phyloP scores from a whole-genome alignment of 495 filamentous ascomycete species.

The Aspergillus biplanus region DNA sequence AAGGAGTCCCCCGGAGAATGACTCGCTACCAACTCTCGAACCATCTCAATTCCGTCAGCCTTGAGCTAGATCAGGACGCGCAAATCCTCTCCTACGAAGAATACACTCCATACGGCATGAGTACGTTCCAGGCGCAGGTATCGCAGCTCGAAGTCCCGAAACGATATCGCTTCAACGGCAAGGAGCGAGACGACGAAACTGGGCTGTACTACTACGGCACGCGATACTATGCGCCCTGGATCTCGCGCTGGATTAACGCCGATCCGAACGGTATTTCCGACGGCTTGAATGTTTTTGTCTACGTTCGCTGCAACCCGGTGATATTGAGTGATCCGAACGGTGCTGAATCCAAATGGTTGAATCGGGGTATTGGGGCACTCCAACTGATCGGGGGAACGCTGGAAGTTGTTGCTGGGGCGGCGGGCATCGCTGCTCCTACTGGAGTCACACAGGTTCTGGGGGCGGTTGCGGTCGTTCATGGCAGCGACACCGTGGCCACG shows the following conservation, averaged over 20 bases:
- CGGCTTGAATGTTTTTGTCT: not conserved
- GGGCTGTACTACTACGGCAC: not conserved
- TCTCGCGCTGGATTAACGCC: not conserved
- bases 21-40: slow-evolving; percentile 1
- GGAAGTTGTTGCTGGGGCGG: not conserved
- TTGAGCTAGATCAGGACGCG: not conserved
- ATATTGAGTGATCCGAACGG: not conserved
- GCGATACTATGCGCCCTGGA: slow-evolving; percentile 1
- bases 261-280: not conserved
- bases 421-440: not conserved
- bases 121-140: not conserved
- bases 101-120: not conserved
- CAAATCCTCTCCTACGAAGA: not conserved
- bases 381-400: not conserved
- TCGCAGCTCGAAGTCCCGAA: not conserved
- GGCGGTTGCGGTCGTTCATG: not conserved
- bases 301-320: not conserved
- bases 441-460: not conserved
- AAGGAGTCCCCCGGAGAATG: not conserved
- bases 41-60: not conserved
- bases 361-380: not conserved
- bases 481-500: not conserved
- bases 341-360: not conserved
- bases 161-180: not conserved
- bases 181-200: not conserved